These are phyloP conservation scores for Xylariomycetidae sp. DNA, from an alignment of 2,329 filamentous ascomycete genomes.

Conservation along the genomic window DNA sequence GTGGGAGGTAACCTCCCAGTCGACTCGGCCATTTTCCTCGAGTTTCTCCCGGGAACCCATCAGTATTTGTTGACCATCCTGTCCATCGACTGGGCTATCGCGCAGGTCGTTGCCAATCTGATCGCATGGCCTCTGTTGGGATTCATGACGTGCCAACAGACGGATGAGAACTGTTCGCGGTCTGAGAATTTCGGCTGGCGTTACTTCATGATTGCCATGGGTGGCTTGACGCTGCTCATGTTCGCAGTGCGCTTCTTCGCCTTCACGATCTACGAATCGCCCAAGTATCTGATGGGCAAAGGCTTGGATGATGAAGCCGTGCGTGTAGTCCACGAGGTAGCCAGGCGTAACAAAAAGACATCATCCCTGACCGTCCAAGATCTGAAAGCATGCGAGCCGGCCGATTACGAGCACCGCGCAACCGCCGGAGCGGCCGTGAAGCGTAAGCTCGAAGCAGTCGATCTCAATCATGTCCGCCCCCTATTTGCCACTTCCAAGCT, in stretches of 20 bases:
- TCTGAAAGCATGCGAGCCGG: constrained; percentile 55
- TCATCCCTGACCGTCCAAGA: constrained; percentile 55
- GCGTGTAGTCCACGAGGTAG: constrained; percentile 65
- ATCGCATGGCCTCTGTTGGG: constrained; percentile 71
- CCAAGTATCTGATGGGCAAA: constrained; percentile 73
- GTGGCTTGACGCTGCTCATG: constrained; percentile 65
- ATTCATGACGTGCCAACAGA: constrained; percentile 58
- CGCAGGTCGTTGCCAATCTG: constrained; percentile 59
- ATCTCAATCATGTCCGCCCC: constrained; percentile 56
- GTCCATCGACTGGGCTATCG: constrained; percentile 56
- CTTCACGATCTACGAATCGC: constrained; percentile 70
- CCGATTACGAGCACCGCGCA: constrained; percentile 43
- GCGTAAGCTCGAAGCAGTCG: constrained; percentile 61
- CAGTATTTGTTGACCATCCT: constrained; percentile 57
- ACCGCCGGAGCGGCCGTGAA: constrained; percentile 51
- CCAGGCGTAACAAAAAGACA: constrained; percentile 61
- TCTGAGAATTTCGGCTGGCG: constrained; percentile 71
- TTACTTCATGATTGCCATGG: constrained; percentile 66
- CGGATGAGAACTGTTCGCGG: constrained; percentile 48
- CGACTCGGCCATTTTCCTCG: constrained; percentile 59
- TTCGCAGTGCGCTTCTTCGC: constrained; percentile 61
- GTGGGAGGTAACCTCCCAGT: constrained; percentile 66
- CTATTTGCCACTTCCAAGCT: constrained; percentile 64
- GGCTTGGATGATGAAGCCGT: constrained; percentile 68
- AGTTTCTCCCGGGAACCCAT: constrained; percentile 56